Evolutionary conservation across 805 yeast genomes (phyloP), one percentile per base, ranked within the genome.

Genomic region (fission yeast (Schizosaccharomyces pombe)): DNA sequence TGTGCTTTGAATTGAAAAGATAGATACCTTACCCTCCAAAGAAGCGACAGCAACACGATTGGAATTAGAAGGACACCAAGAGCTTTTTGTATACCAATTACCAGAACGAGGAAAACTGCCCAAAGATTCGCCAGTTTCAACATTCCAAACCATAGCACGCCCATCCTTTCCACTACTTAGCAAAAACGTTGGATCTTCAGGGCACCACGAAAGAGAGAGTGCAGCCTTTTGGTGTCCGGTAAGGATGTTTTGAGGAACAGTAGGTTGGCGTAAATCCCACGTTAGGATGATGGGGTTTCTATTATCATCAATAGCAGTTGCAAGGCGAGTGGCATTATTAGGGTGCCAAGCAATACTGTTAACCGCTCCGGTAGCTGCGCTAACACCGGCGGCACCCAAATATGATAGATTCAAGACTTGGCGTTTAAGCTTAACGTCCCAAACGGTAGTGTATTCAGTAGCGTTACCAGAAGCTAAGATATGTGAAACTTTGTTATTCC

Each of bases 261-360:
- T 81, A 30, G 95, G 79, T 65, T 91, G 89, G 67, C 96, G 78
- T 64, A 91, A 74, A 70, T 91, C 96, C 98, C 98, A 91, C 14
- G 89, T 72, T 59, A 85, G 69, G 55, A 91, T 78, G 32, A 82
- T 74, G 11, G 98, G 94, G 53, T 77, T 76, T 22, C 74, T 70
- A 66, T 87, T 96, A 56, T 78, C 76, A 57, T 81, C 86, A 30
- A 91, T 79, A 29, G 94, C 95, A 28, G 97, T 89, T 29, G 83
- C 78, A 57, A 91, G 75, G 64, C 78, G 81, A 14, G 97, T 89
- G 56, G 89, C 60, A 33, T 57, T 59, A 22, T 61, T 62, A 56
- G 99, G 98, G 66, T 91, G 96, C 99, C 99, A 91, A 56, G 81
- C 85, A 12, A 91, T 93, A 57, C 76, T 75, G 34, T 93, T 78